Base-by-base conservation (phyloP, 2,329 filamentous ascomycete genomes). In the Incumbomyces lentus region DNA sequence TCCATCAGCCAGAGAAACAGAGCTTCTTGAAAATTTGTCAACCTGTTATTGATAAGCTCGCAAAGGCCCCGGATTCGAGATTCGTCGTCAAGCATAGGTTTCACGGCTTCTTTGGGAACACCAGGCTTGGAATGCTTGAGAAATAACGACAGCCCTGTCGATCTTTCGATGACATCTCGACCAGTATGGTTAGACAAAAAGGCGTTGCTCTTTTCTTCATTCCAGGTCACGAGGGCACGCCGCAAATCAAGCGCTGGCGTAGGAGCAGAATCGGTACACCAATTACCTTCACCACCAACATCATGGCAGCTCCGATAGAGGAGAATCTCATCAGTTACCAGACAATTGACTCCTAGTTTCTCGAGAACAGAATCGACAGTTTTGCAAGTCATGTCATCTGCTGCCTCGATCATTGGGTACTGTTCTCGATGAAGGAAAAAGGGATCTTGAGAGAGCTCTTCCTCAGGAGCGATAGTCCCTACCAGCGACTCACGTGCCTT, bases 321-420 rank as follows among this genome's bases (percentile, higher is more conserved):
- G 7, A 38, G 33, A n/a, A 18, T 12, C 13, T 45, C 46, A 18
- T 36, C 32, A 19, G 22, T 35, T 31, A 31, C 45, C 38, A 48
- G 22, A 31, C 13, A 22, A 14, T 71, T 62, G 13, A 79, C 63
- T 1, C 69, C 71, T 18, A 78, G 54, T 50, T 69, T 73, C 39
- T 68, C 67, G 44, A 80, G 70, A 2, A 78, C 62, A 40, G 68
- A 67, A 18, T 71, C 69, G 12, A 74, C 62, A 2, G 73, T 72
- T 43, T 72, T 71, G 53, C 77, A 78, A 55, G 78, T 64, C 60
- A 69, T 74, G 50, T 76, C 68, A 58, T 82, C 79, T 2, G 76
- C 74, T 52, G 75, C 67, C 19, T 68, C 64, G 50, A 70, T 73
- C 5, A 68, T 60, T 49, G 73, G 70, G 11, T 81, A 62, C 40